A percentile compares a stretch with the other conserved stretches of the same genome.
Conservation (phyloP, 2,329 filamentous ascomycete species). For the Alternaria ventricosa region DNA sequence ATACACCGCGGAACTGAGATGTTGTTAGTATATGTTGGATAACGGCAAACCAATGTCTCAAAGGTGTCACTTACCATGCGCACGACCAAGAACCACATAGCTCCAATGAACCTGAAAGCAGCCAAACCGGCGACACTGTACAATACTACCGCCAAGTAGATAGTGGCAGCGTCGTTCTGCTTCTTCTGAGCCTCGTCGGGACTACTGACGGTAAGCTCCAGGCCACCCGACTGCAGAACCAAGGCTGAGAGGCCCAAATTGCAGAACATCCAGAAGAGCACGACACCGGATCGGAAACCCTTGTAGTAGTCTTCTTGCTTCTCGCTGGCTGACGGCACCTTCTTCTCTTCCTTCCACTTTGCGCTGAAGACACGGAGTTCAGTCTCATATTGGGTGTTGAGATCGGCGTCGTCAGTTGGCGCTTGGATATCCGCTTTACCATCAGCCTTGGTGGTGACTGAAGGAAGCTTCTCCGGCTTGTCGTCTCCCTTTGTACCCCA, state of each 20-base stretch:
- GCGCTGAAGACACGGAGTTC: constrained; percentile 76
- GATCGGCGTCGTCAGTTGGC: constrained; percentile 87
- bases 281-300: constrained; percentile 89
- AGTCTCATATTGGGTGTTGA: constrained; percentile 92
- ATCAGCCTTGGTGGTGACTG: constrained; percentile 87
- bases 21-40: constrained; percentile 32
- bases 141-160: constrained; percentile 86
- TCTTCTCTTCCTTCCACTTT: constrained; percentile 78
- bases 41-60: not conserved
- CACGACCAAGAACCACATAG: constrained; percentile 85
- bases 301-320: constrained; percentile 99
- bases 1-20: constrained; percentile 60
- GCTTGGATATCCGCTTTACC: constrained; percentile 91
- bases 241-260: constrained; percentile 89
- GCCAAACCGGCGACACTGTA: constrained; percentile 88
- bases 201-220: constrained; percentile 61
- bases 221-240: constrained; percentile 83
- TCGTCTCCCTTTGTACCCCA: constrained; percentile 99
- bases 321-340: constrained; percentile 67
- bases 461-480: constrained; percentile 88
- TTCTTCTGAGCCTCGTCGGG: constrained; percentile 52
- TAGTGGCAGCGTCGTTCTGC: constrained; percentile 67
- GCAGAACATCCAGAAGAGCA: constrained; percentile 94
- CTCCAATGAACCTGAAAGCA: constrained; percentile 85
- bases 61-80: constrained; percentile 44